Base-by-base conservation (phyloP, 805 yeast genomes). In the Candida maesae region DNA sequence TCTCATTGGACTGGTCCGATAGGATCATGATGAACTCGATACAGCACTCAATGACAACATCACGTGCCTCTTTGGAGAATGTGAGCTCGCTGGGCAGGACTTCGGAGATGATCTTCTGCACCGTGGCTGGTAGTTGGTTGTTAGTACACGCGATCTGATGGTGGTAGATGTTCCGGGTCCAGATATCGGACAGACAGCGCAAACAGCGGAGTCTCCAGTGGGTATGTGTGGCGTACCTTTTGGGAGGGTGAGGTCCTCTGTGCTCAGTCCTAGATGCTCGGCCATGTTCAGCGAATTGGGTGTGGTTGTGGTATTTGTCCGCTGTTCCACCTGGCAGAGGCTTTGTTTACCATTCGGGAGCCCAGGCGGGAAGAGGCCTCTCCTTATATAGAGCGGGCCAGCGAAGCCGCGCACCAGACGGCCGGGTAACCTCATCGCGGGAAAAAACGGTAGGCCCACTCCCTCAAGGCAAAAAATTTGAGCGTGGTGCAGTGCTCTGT, bases 1-100 rank as follows among this genome's bases (percentile, higher is more conserved):
- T 89, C 47, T 93, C 98, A 55, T 91, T 90, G 41, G 91, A 83
- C 65, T 89, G 95, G 3, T 95, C 87, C 10, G 96, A 84, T 32
- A 91, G 68, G 44, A 91, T 87, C 95, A 93, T 91, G 45, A 93
- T 83, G 61, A 93, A 91, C 64, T 89, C 96, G 41, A 93, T 88
- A 55, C 97, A 89, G 62, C 96, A 91, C 59, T 93, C 97, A 33
- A 95, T 91, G 33, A 93, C 76, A 33, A 95, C 93, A 56, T 91
- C 98, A 43, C 97, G 72, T 2, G 97, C 95, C 50, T 93, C 98
- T 52, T 90, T 85, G 30, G 95, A 79, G 52, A 91, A 88, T 6
- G 90, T 80, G 42, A 86, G 71, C 57, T 90, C 97, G n/a, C 78
- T 67, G 14, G 96, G 96, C 23, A 91, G 70, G 25, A 93, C 85